Base-by-base conservation (phyloP, 768 basidiomycete genomes). In the Lyophyllum decastes region DNA sequence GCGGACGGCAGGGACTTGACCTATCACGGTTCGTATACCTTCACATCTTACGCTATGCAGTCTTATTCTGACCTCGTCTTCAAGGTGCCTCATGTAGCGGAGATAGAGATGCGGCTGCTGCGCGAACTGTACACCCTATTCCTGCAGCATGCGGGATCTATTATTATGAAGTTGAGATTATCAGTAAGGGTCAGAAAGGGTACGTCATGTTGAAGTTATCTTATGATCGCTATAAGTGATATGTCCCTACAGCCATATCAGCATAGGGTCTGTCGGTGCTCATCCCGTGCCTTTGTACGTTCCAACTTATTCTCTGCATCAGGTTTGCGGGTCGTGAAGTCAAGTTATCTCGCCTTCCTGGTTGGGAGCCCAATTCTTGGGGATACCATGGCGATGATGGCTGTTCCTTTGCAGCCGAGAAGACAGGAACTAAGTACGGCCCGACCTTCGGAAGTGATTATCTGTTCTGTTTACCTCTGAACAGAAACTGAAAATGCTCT, bases 371-470 rank as follows among this genome's bases (percentile, higher is more conserved):
- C 56, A 82, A 85, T 60, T 94, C 92, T 5, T 95, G 93, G 91
- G 94, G 93, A 52, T 96, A 94, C 69, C 90, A 94, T 64, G 93
- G 90, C n/a, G 92, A 95, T 63, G 93, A 92, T 65, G 94, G 94
- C 5, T 83, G 79, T 56, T 79, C 88, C 2, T 93, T 91, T 71
- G 84, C 89, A 24, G 83, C 85, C 5, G 87, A 91, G 57, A 86
- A 82, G 69, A 85, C 79, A 30, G 92, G 91, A 26, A 79, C 81
- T 47, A 73, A 82, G 16, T 97, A 89, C 72, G 91, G 92, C 9
- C 87, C 88, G 44, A 84, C 82, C 0, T 98, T 90, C 69, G 88
- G 90, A 65, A 86, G 94, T 94, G 70, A 68, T 87, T 77, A 17
- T 25, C 5, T 14, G 19, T 38, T 33, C 50, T 58, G 4, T 38